Evolutionary conservation across 495 filamentous ascomycete species (phyloP), one percentile per base, ranked within the genome.

Genomic region (Ascodesmis nigricans): DNA sequence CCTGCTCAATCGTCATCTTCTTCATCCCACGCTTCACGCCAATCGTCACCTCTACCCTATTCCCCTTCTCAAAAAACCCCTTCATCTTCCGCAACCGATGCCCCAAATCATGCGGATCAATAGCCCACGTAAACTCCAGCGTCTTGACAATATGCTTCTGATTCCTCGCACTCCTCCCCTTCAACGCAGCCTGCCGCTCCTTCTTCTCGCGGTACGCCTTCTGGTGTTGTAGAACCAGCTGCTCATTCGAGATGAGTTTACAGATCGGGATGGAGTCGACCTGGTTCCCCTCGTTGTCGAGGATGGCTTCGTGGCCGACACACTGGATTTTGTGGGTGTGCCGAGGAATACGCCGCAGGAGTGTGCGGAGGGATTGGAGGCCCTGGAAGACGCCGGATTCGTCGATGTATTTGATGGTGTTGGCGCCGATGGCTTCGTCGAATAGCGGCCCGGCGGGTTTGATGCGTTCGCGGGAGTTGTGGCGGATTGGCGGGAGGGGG

Each of bases 21-120:
- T 81, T 75, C 58, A 75, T 80, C 45, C 91, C 91, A 61, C 79
- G 75, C 23, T 69, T 87, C 27, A 66, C 66, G 2, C 63, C 63
- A 38, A 73, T 38, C 21, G 63, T 27, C 7, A 73, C 43, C 43
- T 72, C 67, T 29, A 73, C 66, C 45, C 53, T 64, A 18, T 54
- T 53, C 14, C 66, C 67, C 33, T 69, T 66, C 19, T 58, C 56
- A 38, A 73, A 27, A 31, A 73, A 72, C 32, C 43, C 57, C 29
- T 49, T 44, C 40, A 71, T 38, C 49, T 64, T 62, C 30, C 58
- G 63, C 43, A 70, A 39, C 11, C 65, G 63, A 44, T 73, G 66
- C 0, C 44, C 43, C 7, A 73, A 52, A 46, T 73, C 69, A 43
- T 72, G 60, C 2, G 49, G 41, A 35, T 63, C 63, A 36, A 77